Evolutionary conservation across 768 basidiomycete species (phyloP), one percentile per base, ranked within the genome.

Genomic region (Naganishia vaughanmartiniae): DNA sequence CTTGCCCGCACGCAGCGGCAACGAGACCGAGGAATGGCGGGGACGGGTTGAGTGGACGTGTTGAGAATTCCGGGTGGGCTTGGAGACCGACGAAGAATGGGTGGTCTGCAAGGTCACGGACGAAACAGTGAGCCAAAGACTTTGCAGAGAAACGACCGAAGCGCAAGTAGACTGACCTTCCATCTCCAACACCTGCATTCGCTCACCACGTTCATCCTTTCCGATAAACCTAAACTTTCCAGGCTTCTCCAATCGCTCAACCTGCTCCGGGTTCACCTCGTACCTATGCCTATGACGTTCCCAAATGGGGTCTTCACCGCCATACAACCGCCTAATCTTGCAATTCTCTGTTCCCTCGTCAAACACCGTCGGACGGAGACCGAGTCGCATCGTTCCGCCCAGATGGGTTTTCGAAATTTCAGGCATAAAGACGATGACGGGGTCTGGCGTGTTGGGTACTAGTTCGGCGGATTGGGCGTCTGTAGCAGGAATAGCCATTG

Each of bases 331-430:
- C 36, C 93, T 85, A 28, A 86, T 83, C 72, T 87, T 87, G 56
- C 88, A 89, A 21, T 80, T 76, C 76, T 89, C 89, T 0, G 87
- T 88, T 15, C 83, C 85, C 11, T 84, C 80, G 69, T 89, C 87
- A 80, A 98, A 97, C 56, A 97, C 86, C 1, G 95, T 99, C 4
- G 95, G 93, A n/a, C 95, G 88, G 51, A 98, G 85, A 28, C 96
- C 96, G n/a, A 97, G 87, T 15, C 96, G 89, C 96, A 99, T 99
- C n/a, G 95, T 99, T 26, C 96, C 96, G 65, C 96, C 96, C 87
- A 98, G 92, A 74, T 98, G 93, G 15, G 94, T 97, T 79, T 89
- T 90, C 14, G 93, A 96, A 75, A 99, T 91, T 80, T 99, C 96
- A 21, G 96, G 96, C 96, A 99, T 99, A 86, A 94, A 98, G 75